Percentiles rank a stretch among this genome's conserved stretches.
phyloP scores from a whole-genome alignment of 2,329 filamentous ascomycete species.

The Fusarium sp. region DNA sequence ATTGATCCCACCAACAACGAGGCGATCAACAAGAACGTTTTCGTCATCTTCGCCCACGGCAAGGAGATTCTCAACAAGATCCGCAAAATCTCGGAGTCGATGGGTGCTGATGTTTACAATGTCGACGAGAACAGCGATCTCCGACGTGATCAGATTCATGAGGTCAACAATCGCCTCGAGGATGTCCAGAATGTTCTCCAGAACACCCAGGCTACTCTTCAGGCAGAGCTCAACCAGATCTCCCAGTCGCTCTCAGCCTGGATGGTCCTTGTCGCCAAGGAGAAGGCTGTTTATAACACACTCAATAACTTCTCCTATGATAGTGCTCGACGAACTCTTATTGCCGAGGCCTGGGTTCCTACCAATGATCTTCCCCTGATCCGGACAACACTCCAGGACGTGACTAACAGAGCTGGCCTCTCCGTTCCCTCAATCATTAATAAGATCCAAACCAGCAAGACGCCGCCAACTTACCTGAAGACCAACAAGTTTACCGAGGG shows the following conservation, averaged over 20 bases:
- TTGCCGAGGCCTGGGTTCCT: constrained; percentile 97
- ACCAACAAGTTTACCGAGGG: constrained; percentile 98
- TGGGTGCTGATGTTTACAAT: constrained; percentile 94
- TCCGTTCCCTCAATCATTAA: constrained; percentile 99
- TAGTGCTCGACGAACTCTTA: constrained; percentile 92
- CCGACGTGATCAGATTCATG: constrained; percentile 93
- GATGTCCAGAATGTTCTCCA: constrained; percentile 92
- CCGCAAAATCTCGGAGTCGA: constrained; percentile 96
- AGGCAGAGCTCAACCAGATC: constrained; percentile 93
- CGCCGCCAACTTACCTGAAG: constrained; percentile 95
- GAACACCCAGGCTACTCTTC: constrained; percentile 94
- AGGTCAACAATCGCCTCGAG: constrained; percentile 92
- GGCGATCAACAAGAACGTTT: constrained; percentile 94
- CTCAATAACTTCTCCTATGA: constrained; percentile 98
- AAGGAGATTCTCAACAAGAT: constrained; percentile 99
- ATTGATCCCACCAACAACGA: constrained; percentile 94
- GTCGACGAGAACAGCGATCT: constrained; percentile 98
- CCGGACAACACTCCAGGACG: constrained; percentile 92
- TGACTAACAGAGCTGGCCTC: constrained; percentile 93
- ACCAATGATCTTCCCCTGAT: constrained; percentile 90
- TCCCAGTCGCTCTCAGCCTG: constrained; percentile 91
- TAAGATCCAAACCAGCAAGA: constrained; percentile 96
- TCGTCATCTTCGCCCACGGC: constrained; percentile 98
- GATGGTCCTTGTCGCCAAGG: constrained; percentile 98
- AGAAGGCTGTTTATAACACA: constrained; percentile 96